Evolutionary conservation across 1,284 basidiomycete species (phyloP).

Genomic region (Coniferiporia sulphurascens): DNA sequence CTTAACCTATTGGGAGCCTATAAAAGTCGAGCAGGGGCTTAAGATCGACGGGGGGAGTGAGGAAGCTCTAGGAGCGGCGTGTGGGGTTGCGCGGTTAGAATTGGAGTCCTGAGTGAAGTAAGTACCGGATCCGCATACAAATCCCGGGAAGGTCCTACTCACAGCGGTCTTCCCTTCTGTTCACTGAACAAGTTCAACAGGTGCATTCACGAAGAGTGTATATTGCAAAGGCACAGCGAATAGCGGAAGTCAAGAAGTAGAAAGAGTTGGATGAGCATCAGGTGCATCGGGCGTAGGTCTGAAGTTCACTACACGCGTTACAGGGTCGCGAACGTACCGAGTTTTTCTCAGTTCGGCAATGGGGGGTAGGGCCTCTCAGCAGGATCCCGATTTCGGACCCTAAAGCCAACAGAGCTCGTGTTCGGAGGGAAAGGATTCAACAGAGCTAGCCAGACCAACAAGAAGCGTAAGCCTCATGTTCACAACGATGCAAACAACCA

Average conservation of each 20-base stretch:
- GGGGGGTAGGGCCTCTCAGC: not conserved
- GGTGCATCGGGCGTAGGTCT: not conserved
- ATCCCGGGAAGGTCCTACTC: not conserved
- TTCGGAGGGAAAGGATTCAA: constrained; percentile 6
- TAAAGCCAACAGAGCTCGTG: constrained; percentile 13
- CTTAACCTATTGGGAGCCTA: constrained; percentile 1
- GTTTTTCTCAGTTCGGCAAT: not conserved
- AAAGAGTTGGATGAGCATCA: not conserved
- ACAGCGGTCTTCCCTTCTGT: not conserved
- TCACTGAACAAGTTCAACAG: not conserved
- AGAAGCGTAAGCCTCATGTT: constrained; percentile 15
- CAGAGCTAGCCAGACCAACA: constrained; percentile 8
- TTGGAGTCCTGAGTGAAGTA: not conserved
- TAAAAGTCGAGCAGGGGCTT: not conserved
- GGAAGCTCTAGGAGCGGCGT: not conserved
- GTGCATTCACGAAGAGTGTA: not conserved
- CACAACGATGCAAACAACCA: constrained; percentile 4
- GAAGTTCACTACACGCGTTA: not conserved
- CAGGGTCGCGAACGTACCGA: not conserved
- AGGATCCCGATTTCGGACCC: constrained; percentile 2
- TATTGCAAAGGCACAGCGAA: not conserved
- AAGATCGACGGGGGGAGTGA: not conserved
- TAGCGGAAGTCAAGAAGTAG: not conserved
- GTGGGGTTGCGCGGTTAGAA: not conserved
- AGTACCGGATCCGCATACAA: not conserved